Base-by-base conservation (phyloP, 1,139 yeast genomes). In the Hyphopichia wangnamkhiaoensis region DNA sequence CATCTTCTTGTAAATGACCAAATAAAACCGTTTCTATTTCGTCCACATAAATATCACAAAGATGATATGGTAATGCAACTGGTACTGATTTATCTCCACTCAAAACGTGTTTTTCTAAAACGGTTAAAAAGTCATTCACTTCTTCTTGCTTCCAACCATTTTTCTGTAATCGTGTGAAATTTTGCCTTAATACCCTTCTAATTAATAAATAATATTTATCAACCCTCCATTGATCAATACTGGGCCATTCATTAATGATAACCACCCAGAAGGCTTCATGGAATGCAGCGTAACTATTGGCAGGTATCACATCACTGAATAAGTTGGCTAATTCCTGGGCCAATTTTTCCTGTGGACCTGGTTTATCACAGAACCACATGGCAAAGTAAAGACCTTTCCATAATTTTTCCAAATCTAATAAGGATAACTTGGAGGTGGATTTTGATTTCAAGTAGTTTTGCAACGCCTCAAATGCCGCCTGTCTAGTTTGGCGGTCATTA, bases 311-410 rank as follows among this genome's bases (percentile, higher is more conserved):
- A 21, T 72, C 68, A 18, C 79, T 68, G 44, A 75, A 76, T 35
- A 93, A 67, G 36, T 65, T 72, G 0, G 94, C 95, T 46, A 93
- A 68, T 37, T 79, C 80, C 38, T 75, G 79, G 3, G 96, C 95
- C 33, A 93, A 70, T 43, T 83, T 69, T 60, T 90, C 96, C 63
- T 93, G 98, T 21, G 96, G 94, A 50, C 84, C 74, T 23, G 96
- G 95, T 53, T 94, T 79, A 63, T 93, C 98, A 57, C 95, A 80
- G 63, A 85, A 89, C 98, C 98, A 93, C 96, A 93, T 88, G 21
- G 89, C 82, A 59, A 74, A 93, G 63, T 84, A 93, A 36, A 93
- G 72, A 8, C 98, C 98, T 63, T 87, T 89, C 97, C 98, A 93
- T 43, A 93, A 69, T 60, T 91, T 90, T 50, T 85, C 85, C 50